These are phyloP conservation scores for Phytopythium helicoides DNA, from an alignment of 352 stramenopile species.

Conservation along the genomic window DNA sequence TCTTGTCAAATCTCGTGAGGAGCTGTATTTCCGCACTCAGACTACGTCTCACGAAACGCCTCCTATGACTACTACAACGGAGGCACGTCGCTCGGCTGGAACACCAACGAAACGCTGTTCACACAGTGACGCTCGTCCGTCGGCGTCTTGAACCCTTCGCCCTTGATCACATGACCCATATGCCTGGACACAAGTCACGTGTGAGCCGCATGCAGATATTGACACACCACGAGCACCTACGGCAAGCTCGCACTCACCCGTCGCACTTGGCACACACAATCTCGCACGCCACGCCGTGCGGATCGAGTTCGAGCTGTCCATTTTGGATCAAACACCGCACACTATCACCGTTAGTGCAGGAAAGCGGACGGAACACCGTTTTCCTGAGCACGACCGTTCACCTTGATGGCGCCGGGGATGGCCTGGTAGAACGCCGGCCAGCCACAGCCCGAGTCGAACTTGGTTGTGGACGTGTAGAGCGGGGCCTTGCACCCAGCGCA, in stretches of 20 bases:
- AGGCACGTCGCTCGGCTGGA: slow-evolving; percentile 62
- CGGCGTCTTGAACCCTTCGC: slow-evolving; percentile 85
- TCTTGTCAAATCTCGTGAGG: too few species aligned
- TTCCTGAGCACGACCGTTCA: slow-evolving; percentile 8
- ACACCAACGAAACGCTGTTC: slow-evolving; percentile 89
- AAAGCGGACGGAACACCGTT: background rate
- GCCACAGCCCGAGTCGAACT: slow-evolving; percentile 90
- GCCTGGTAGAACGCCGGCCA: slow-evolving; percentile 92
- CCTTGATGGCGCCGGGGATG: slow-evolving; percentile 86
- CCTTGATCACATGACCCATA: slow-evolving; percentile 91
- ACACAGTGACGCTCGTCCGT: slow-evolving; percentile 91
- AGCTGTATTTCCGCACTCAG: too few species aligned
- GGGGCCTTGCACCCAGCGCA: slow-evolving; percentile 87
- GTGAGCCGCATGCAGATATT: background rate
- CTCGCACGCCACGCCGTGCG: slow-evolving; percentile 72
- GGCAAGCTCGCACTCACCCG: slow-evolving; percentile 38
- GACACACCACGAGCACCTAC: background rate
- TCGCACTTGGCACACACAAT: slow-evolving; percentile 88
- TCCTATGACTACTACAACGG: too few species aligned
- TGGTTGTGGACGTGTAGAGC: slow-evolving; percentile 85
- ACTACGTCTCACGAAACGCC: too few species aligned
- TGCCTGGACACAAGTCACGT: too few species aligned
- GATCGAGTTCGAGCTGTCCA: slow-evolving; percentile 58
- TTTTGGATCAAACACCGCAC: background rate
- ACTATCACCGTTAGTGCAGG: background rate